Percentiles rank a stretch among this genome's conserved stretches.
Evolutionary conservation across 1,284 basidiomycete genomes (phyloP).

Genomic region (Melampsora americana): DNA sequence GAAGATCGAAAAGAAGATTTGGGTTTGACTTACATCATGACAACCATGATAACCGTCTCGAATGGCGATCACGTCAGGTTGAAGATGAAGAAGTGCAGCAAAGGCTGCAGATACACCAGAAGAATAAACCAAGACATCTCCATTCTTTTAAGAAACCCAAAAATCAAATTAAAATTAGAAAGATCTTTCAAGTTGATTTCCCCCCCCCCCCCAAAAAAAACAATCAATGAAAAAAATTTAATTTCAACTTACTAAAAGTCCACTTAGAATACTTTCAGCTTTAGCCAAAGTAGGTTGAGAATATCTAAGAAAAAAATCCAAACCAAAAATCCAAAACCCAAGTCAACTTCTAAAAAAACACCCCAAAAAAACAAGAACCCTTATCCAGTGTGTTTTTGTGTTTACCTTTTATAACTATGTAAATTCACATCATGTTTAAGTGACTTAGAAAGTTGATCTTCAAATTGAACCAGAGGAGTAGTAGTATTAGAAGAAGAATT

Average conservation of each 20-base stretch:
- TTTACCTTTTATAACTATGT: slow-evolving; percentile 12
- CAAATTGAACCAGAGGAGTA: neutral
- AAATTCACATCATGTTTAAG: neutral
- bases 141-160: no score
- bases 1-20: neutral
- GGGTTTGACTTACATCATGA: slow-evolving; percentile 33
- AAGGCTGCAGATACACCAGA: slow-evolving; percentile 35
- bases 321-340: no score
- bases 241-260: slow-evolving; percentile 19
- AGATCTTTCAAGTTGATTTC: neutral
- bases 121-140: slow-evolving; percentile 38
- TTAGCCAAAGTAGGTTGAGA: slow-evolving; percentile 28
- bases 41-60: slow-evolving; percentile 33
- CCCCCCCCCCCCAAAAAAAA: no score
- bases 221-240: neutral
- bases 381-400: no score
- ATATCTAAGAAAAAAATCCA: slow-evolving; percentile 18
- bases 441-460: neutral
- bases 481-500: neutral
- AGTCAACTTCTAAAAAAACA: neutral
- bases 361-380: neutral
- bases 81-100: slow-evolving; percentile 13
- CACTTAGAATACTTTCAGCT: slow-evolving; percentile 20
- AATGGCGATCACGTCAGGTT: slow-evolving; percentile 38
- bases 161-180: neutral